A percentile compares a stretch with the other conserved stretches of the same genome.
phyloP scores from a whole-genome alignment of 306 rosid species.

The Carpinus viminea region DNA sequence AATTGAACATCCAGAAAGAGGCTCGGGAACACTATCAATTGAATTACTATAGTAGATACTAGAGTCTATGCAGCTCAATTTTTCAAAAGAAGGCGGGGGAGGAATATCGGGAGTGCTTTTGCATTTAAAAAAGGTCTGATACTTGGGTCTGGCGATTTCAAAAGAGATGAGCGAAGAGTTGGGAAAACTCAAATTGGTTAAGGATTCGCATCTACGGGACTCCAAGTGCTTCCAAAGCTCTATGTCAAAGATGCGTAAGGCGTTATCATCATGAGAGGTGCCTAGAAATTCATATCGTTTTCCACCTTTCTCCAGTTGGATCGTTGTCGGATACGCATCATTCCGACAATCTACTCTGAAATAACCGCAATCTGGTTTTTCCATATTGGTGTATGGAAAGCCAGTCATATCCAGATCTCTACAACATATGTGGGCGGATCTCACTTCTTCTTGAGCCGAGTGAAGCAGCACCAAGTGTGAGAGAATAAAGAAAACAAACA shows the following conservation, averaged over 20 bases:
- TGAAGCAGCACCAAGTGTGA: not conserved
- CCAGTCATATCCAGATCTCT: not conserved
- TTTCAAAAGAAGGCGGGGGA: not conserved
- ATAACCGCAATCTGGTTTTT: not conserved
- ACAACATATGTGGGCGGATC: not conserved
- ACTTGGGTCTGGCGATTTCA: not conserved
- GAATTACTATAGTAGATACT: not conserved
- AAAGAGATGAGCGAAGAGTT: conserved; percentile 8
- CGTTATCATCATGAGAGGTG: accelerated
- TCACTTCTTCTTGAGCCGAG: not conserved
- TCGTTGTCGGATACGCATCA: not conserved
- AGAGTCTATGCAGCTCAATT: not conserved
- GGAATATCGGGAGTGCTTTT: not conserved
- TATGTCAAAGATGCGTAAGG: not conserved
- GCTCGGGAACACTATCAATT: not conserved
- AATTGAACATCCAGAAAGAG: conserved; percentile 17
- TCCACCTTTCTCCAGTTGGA: not conserved
- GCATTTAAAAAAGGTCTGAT: conserved; percentile 18
- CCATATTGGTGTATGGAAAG: no score
- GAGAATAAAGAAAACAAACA: not conserved
- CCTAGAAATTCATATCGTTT: accelerated
- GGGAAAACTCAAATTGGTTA: not conserved
- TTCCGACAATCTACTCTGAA: not conserved
- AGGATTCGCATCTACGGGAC: not conserved
- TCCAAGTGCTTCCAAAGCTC: not conserved